phyloP scores from a whole-genome alignment of 2,329 filamentous ascomycete species.

The Sporothrix protearum region DNA sequence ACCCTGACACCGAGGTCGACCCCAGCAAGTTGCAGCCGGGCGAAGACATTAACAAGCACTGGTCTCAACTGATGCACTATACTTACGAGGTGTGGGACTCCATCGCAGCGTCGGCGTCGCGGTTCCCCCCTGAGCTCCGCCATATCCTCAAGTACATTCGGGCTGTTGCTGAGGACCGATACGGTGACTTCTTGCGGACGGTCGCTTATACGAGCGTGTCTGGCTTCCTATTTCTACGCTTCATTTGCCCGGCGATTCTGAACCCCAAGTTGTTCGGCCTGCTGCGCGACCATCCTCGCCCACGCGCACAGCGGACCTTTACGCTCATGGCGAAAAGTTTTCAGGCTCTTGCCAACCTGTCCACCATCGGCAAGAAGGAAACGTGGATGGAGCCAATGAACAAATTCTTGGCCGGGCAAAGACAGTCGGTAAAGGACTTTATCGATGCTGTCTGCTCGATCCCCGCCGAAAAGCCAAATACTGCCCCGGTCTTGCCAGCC shows the following conservation, averaged over 20 bases:
- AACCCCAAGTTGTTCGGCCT: conserved; percentile 93
- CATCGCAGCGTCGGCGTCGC: conserved; percentile 69
- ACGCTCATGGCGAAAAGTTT: conserved; percentile 90
- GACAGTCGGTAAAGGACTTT: conserved; percentile 78
- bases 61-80: conserved; percentile 69
- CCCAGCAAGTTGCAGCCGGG: conserved; percentile 66
- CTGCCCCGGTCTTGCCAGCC: conserved; percentile 60
- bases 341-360: conserved; percentile 86
- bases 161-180: conserved; percentile 89
- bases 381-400: conserved; percentile 99
- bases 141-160: conserved; percentile 87
- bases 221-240: conserved; percentile 88
- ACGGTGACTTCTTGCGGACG: conserved; percentile 85
- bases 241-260: conserved; percentile 93
- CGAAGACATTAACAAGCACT: conserved; percentile 78
- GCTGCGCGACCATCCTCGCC: conserved; percentile 74
- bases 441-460: conserved; percentile 85
- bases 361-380: conserved; percentile 89
- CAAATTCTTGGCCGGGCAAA: conserved; percentile 70
- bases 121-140: conserved; percentile 76
- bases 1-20: conserved; percentile 93
- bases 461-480: conserved; percentile 62
- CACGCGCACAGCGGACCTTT: conserved; percentile 78
- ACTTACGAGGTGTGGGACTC: conserved; percentile 83
- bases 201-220: conserved; percentile 93